phyloP scores from a whole-genome alignment of 805 yeast species.

The Candida schatavii region DNA sequence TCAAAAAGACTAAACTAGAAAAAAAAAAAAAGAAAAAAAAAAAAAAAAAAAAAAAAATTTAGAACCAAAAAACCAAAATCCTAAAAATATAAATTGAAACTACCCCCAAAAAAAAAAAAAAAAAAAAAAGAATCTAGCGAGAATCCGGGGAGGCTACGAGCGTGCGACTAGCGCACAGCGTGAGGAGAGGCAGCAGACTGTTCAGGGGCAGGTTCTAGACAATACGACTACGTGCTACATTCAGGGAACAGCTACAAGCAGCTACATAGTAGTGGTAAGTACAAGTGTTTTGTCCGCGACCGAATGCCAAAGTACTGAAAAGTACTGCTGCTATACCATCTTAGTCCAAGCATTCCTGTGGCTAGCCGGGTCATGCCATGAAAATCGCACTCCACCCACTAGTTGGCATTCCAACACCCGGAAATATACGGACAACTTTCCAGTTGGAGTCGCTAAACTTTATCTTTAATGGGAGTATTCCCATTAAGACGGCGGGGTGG shows the following conservation, averaged over 20 bases:
- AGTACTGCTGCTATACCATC: too few species aligned
- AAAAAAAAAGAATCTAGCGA: too few species aligned
- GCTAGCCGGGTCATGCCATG: neutral
- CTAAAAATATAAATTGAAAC: neutral
- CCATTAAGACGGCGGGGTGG: neutral
- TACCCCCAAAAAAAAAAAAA: neutral
- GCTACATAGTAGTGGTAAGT: too few species aligned
- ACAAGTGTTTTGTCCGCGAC: too few species aligned
- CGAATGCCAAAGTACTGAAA: too few species aligned
- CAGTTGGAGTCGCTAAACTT: neutral
- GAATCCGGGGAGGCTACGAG: too few species aligned
- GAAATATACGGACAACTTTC: slow-evolving; percentile 1
- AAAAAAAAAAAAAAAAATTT: neutral
- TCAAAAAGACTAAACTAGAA: neutral
- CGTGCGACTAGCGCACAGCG: too few species aligned
- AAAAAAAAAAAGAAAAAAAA: neutral
- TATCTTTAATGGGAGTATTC: neutral
- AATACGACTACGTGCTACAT: too few species aligned
- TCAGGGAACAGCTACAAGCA: too few species aligned
- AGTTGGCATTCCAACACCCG: slow-evolving; percentile 8
- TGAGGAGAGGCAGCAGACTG: too few species aligned
- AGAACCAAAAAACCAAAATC: neutral
- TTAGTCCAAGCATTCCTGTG: too few species aligned
- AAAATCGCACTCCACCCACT: neutral
- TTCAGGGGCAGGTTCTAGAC: too few species aligned